Conservation (phyloP, 306 rosid species). For the Ormosia semicastrata region DNA sequence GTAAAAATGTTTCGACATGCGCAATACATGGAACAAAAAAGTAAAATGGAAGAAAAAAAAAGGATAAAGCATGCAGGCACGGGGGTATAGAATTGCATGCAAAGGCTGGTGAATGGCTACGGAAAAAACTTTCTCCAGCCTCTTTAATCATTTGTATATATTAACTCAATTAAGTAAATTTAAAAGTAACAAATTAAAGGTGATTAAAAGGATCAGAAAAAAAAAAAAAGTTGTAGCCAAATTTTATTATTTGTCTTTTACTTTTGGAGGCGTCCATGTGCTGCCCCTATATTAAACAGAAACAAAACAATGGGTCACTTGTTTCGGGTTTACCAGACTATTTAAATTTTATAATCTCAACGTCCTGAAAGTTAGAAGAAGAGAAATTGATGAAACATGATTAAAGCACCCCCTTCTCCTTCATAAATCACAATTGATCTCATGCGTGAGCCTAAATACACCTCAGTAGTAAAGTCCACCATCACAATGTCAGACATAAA, state of each 20-base stretch:
- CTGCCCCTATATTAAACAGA: conserved; percentile 61
- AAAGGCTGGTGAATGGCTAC: not conserved
- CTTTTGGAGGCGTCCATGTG: conserved; percentile 83
- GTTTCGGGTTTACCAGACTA: conserved; percentile 82
- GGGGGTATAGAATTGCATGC: conserved; percentile 38
- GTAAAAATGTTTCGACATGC: too few relatives aligned
- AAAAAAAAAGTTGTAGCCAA: too few relatives aligned
- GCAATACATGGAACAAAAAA: too few relatives aligned
- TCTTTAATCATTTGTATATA: too few relatives aligned
- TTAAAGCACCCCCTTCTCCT: conserved; percentile 39
- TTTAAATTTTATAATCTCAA: conserved; percentile 62
- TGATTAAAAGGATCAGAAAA: too few relatives aligned
- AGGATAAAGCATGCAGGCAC: conserved; percentile 11
- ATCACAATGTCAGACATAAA: not conserved
- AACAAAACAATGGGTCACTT: conserved; percentile 52
- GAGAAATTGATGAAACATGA: conserved; percentile 27
- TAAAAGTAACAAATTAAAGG: too few relatives aligned
- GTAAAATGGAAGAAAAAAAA: too few relatives aligned
- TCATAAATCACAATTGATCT: conserved; percentile 52
- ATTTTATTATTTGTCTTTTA: conserved; percentile 76
- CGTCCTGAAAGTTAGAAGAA: conserved; percentile 48
- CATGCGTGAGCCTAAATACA: conserved; percentile 43
- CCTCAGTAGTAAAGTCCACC: conserved; percentile 4
- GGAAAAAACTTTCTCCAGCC: conserved; percentile 46
- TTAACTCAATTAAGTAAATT: too few relatives aligned